Conservation (phyloP, 345 rosid species). For the Euclidium syriacum region DNA sequence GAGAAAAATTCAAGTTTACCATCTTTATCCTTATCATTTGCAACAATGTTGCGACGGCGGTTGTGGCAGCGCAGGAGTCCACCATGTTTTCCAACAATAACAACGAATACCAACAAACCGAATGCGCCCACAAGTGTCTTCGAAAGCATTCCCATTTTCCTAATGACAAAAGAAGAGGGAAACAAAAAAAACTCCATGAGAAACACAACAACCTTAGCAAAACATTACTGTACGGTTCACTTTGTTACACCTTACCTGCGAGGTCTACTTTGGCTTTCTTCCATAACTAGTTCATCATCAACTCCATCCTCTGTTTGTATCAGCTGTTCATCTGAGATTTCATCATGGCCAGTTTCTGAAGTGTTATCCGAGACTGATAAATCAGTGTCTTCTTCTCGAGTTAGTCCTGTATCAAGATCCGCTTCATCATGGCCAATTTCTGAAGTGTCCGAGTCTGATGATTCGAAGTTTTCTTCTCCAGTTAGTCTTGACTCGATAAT, state of each 20-base stretch:
- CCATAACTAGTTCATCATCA: neutral
- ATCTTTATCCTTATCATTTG: no score
- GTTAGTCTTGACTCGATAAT: no score
- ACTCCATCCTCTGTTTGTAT: neutral
- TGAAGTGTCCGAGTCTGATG: no score
- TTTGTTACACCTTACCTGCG: neutral
- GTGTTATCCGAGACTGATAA: no score
- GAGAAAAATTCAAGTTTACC: no score
- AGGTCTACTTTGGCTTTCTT: neutral
- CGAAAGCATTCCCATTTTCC: neutral
- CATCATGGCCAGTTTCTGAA: no score
- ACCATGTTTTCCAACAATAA: no score
- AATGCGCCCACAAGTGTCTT: neutral
- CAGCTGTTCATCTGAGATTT: neutral
- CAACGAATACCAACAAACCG: neutral
- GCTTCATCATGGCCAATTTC: no score
- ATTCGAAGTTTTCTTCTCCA: no score
- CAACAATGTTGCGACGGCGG: no score
- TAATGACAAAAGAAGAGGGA: neutral
- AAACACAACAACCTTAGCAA: neutral
- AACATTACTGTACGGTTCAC: neutral
- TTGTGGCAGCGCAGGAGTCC: no score
- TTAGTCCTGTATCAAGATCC: conserved; percentile 11
- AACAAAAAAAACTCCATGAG: neutral
- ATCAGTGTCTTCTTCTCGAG: neutral